Percentiles rank a stretch among this genome's conserved stretches.
phyloP scores from a whole-genome alignment of 2,329 filamentous ascomycete genomes.

The Aureobasidium pullulans region DNA sequence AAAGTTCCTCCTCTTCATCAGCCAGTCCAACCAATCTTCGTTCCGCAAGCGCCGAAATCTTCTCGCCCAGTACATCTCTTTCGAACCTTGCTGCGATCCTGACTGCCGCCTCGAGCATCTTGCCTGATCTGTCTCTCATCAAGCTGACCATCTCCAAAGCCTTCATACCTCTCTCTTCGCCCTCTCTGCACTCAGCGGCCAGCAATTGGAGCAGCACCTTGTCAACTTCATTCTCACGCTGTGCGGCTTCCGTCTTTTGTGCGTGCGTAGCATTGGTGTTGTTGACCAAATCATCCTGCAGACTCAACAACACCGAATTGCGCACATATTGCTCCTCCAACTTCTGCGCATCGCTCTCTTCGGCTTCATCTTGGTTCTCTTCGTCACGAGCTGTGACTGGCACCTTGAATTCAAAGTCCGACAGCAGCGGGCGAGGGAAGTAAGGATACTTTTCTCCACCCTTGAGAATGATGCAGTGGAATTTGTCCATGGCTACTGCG shows the following conservation, averaged over 20 bases:
- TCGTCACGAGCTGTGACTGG: constrained; percentile 52
- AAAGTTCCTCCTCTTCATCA: constrained; percentile 41
- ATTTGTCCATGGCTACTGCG: constrained; percentile 81
- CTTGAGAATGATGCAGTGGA: constrained; percentile 98
- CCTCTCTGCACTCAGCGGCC: constrained; percentile 81
- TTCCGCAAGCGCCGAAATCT: constrained; percentile 83
- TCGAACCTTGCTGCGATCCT: constrained; percentile 87
- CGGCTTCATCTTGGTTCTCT: constrained; percentile 32
- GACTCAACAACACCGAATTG: constrained; percentile 60
- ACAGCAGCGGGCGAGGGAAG: constrained; percentile 81
- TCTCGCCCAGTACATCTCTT: constrained; percentile 70
- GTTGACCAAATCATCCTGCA: constrained; percentile 67
- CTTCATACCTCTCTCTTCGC: constrained; percentile 90
- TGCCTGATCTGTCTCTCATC: constrained; percentile 75
- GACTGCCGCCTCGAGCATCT: constrained; percentile 84
- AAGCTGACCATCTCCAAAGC: constrained; percentile 83
- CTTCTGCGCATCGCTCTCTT: constrained; percentile 25
- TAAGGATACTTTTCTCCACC: constrained; percentile 88
- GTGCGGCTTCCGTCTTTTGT: constrained; percentile 60
- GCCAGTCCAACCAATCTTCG: constrained; percentile 54
- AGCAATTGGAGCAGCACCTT: constrained; percentile 84
- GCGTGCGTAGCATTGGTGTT: constrained; percentile 56
- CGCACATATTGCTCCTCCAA: constrained; percentile 57
- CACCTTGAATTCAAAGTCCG: constrained; percentile 86
- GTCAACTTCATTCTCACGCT: constrained; percentile 77